Conservation (phyloP, 2,329 filamentous ascomycete species). For the Botrytis paeoniae region DNA sequence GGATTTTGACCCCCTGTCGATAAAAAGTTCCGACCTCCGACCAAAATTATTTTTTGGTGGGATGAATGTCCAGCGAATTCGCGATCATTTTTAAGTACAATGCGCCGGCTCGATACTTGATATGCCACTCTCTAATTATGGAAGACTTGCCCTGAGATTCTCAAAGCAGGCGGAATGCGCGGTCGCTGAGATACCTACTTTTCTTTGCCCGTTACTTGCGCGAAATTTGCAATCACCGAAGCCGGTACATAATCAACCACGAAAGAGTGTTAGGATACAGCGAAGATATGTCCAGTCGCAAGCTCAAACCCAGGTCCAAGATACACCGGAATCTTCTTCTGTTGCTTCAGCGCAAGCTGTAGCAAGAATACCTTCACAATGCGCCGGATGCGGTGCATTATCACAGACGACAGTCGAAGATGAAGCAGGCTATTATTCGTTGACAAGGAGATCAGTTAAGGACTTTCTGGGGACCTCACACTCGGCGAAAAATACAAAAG, state of each 20-base stretch:
- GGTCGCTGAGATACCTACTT: conserved; percentile 45
- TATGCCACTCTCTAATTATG: conserved; percentile 18
- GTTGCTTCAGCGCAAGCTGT: background rate
- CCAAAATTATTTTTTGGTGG: conserved; percentile 14
- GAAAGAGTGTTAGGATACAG: background rate
- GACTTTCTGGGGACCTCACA: conserved; percentile 43
- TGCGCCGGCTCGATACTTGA: background rate
- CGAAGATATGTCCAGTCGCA: conserved; percentile 19
- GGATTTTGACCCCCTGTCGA: conserved; percentile 16
- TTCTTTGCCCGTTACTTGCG: conserved; percentile 46
- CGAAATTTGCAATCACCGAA: conserved; percentile 4
- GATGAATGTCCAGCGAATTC: background rate
- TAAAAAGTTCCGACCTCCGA: conserved; percentile 18
- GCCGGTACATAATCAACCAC: background rate
- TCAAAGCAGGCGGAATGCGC: conserved; percentile 24
- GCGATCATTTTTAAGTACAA: background rate
- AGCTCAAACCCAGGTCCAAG: background rate
- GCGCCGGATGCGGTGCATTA: conserved; percentile 63
- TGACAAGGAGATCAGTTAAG: conserved; percentile 50
- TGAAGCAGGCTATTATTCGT: conserved; percentile 56
- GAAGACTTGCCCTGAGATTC: conserved; percentile 19
- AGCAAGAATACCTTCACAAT: conserved; percentile 51
- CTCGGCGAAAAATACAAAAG: background rate
- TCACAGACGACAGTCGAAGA: conserved; percentile 53
- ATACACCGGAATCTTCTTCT: background rate